A percentile compares a stretch with the other conserved stretches of the same genome.
Evolutionary conservation across 2,329 filamentous ascomycete species (phyloP).

Genomic region (Trichoderma sp.): DNA sequence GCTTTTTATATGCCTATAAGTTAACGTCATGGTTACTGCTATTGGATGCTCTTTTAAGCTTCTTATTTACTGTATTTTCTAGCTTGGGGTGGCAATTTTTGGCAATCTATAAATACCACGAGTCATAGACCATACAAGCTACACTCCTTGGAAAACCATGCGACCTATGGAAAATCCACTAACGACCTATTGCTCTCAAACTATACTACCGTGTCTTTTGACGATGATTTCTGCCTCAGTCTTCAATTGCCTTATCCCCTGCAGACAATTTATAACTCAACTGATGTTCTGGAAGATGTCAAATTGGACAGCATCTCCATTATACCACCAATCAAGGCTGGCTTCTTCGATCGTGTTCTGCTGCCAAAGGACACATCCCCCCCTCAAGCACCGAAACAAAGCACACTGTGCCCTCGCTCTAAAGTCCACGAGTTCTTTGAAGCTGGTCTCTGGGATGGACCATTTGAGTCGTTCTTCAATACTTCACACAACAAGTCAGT

Average conservation of each 20-base stretch:
- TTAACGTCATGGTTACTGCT: no score
- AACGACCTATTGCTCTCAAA: neutral
- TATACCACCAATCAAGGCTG: neutral
- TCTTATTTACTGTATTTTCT: no score
- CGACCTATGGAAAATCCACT: neutral
- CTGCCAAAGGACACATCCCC: neutral
- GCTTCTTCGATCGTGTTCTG: neutral
- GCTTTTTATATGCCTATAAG: no score
- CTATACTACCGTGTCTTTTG: neutral
- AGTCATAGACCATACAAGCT: neutral
- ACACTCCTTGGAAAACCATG: neutral
- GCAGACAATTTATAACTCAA: neutral
- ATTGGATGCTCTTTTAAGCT: no score
- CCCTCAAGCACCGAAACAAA: slow-evolving; percentile 1
- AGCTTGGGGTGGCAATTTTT: no score
- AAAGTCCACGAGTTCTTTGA: neutral
- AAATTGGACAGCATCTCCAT: neutral
- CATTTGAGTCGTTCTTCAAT: neutral
- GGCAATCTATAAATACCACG: neutral
- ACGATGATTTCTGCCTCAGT: neutral
- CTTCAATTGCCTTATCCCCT: neutral
- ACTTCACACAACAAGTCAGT: neutral
- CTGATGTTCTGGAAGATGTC: neutral
- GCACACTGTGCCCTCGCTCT: neutral
- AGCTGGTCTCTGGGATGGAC: neutral